Evolutionary conservation across 805 yeast genomes (phyloP), one percentile per base, ranked within the genome.

Genomic region (Saturnispora besseyi): DNA sequence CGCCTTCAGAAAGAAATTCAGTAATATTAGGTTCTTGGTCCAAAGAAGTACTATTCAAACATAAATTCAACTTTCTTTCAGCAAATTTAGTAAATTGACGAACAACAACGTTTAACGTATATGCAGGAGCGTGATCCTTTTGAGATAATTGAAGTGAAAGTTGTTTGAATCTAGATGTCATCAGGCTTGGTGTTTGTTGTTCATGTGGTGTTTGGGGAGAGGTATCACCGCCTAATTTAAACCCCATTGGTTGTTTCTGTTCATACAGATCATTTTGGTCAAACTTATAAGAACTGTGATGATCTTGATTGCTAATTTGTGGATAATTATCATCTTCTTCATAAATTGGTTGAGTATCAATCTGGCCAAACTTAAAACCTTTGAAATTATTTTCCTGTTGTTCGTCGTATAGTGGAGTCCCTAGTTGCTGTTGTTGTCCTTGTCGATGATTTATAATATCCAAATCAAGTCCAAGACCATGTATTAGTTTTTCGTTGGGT

Each of bases 51-150:
- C 76, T 78, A 49, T 78, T 72, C 40, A 87, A 66, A 61, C 96
- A 87, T 33, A 80, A 59, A 53, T 82, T 84, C 51, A 93, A 74
- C 60, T 91, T 91, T 44, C 89, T 71, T 62, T 95, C 99, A 0
- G 98, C 95, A 57, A 84, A 84, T 50, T 97, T 81, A 9, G 95
- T 96, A 68, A 93, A 93, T 67, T 91, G 96, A 2, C 98, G 88
- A 63, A 95, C 95, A 38, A 95, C 75, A 26, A 95, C 89, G 65
- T 95, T 97, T 48, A 95, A 70, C 0, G 98, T 93, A 62, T 93
- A 93, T 59, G 90, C 97, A 1, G 66, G 66, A 5, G 63, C 60
- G 0, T 95, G 83, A 0, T 90, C 87, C 75, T 60, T 84, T 81
- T 47, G 57, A 41, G 44, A 54, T 43, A 45, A 44, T 7, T 46